Evolutionary conservation across 108 stramenopile genomes (phyloP), one percentile per base, ranked within the genome.

Genomic region (Fragilaria radians): DNA sequence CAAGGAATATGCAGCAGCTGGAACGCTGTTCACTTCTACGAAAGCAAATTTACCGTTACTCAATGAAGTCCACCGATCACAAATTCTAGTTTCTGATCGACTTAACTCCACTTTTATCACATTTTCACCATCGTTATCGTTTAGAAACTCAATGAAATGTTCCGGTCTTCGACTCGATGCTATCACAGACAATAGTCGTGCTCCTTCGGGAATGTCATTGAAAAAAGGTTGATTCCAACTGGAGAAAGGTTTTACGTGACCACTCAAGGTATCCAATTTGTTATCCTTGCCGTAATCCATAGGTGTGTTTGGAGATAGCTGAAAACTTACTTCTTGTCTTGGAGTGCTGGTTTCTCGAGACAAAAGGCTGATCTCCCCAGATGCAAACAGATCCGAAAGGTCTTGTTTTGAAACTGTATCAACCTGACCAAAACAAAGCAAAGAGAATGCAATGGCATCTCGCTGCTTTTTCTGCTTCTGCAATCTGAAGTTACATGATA

Each of bases 121-220:
- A 33, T 54, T 49, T 32, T 56, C 54, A 19, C 42, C 49, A 17
- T 60, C 59, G 5, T n/a, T 61, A 32, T 71, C 62, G 21, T 52
- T 34, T 45, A 67, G 54, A 42, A 64, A 64, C 28, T 57, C 62
- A 42, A 68, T 78, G 28, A 52, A 71, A 48, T 68, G 57, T 7
- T 77, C 76, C 19, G 32, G 66, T 31, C 89, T 42, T 27, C 76
- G 72, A 23, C 67, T 74, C 1, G 82, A 86, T 33, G 87, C 87
- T 48, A 92, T 48, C n/a, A 82, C 73, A 9, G 68, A 61, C 59
- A 88, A 48, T 18, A 92, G 14, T 51, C 84, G 58, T 36, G 85
- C 86, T 11, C 82, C 85, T 63, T 92, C 90, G 0, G 87, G 85
- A n/a, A 75, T 73, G 59, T 83, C 76, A 17, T 68, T 24, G 25